A percentile compares a stretch with the other conserved stretches of the same genome.
Evolutionary conservation across 2,329 filamentous ascomycete genomes (phyloP).

Genomic region (Escovopsis sp.): DNA sequence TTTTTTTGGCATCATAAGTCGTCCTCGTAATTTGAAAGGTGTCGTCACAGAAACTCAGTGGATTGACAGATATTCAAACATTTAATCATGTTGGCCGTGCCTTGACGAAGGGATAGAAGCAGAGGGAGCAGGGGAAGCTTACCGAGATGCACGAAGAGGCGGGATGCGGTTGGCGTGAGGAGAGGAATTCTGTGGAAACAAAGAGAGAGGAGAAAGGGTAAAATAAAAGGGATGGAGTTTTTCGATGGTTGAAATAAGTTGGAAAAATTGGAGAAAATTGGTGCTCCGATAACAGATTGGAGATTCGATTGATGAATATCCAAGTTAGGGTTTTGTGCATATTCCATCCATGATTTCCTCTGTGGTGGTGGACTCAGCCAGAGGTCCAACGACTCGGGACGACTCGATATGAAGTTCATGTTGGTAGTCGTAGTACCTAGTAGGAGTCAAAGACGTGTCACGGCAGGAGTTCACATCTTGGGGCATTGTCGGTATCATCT

Average conservation of each 20-base stretch:
- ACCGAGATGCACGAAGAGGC: constrained; percentile 1
- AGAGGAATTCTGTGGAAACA: constrained; percentile 6
- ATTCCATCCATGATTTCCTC: background rate
- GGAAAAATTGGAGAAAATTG: constrained; percentile 7
- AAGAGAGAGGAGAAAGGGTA: constrained; percentile 7
- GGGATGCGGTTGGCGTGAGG: background rate
- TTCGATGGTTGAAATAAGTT: constrained; percentile 9
- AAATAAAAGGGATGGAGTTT: no score
- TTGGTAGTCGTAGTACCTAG: no score
- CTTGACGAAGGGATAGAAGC: background rate
- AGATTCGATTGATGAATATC: constrained; percentile 4
- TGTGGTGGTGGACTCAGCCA: no score
- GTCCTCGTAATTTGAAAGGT: constrained; percentile 28
- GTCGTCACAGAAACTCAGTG: constrained; percentile 35
- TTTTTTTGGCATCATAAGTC: constrained; percentile 21
- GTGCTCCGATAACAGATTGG: constrained; percentile 7
- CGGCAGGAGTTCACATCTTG: no score
- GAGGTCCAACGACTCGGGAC: background rate
- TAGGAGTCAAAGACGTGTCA: no score
- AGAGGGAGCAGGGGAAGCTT: constrained; percentile 5
- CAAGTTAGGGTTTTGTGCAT: constrained; percentile 6
- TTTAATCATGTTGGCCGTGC: constrained; percentile 29
- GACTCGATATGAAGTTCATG: background rate
- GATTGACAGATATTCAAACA: constrained; percentile 43
- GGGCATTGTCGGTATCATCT: no score